phyloP scores from a whole-genome alignment of 2,329 filamentous ascomycete genomes.

The Chrysoporthe cubensis region DNA sequence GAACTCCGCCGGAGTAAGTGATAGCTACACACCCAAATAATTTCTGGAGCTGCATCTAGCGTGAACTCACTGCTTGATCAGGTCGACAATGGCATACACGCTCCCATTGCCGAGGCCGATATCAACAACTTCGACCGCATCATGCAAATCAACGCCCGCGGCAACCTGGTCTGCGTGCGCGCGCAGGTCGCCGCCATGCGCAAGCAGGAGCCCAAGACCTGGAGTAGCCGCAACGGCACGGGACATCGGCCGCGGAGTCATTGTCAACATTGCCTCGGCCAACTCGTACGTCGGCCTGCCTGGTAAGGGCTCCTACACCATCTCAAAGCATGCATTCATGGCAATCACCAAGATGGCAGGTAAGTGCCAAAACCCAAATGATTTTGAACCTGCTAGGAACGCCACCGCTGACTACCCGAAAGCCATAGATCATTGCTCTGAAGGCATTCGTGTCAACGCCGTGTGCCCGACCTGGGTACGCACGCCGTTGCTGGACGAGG shows the following conservation, averaged over 20 bases:
- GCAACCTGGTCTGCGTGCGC: slow-evolving; percentile 29
- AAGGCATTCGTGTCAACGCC: slow-evolving; percentile 32
- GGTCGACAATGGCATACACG: slow-evolving; percentile 30
- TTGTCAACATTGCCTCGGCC: slow-evolving; percentile 31
- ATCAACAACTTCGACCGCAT: slow-evolving; percentile 31
- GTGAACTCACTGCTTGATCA: not conserved
- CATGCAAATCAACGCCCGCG: slow-evolving; percentile 33
- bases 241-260: slow-evolving; percentile 30
- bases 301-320: slow-evolving; percentile 30
- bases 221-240: slow-evolving; percentile 30
- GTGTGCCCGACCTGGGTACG: slow-evolving; percentile 31
- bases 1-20: slow-evolving; percentile 31
- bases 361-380: slow-evolving; percentile 9
- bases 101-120: slow-evolving; percentile 28
- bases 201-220: slow-evolving; percentile 30
- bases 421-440: slow-evolving; percentile 28
- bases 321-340: slow-evolving; percentile 32
- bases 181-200: slow-evolving; percentile 29
- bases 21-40: not conserved
- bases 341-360: slow-evolving; percentile 30
- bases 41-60: not conserved
- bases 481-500: slow-evolving; percentile 29
- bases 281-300: slow-evolving; percentile 30
- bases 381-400: not conserved
- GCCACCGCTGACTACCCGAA: not conserved